These are phyloP conservation scores for Clonostachys rhizophaga DNA, from an alignment of 2,329 filamentous ascomycete species.

Conservation along the genomic window DNA sequence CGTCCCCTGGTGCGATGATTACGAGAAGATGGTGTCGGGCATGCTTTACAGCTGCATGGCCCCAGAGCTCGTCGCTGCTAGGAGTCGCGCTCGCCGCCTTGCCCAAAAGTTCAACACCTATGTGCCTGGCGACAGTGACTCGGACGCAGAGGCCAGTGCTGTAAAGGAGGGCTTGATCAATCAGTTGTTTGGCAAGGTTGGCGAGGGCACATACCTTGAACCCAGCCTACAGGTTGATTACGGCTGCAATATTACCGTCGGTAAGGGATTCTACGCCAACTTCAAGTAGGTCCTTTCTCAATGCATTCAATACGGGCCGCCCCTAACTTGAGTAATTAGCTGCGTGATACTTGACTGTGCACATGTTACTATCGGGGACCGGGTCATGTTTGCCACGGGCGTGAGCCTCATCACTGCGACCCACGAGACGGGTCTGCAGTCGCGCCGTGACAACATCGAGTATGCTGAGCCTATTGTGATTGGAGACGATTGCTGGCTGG, in stretches of 20 bases:
- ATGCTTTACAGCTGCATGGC: conserved; percentile 50
- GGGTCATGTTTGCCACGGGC: conserved; percentile 68
- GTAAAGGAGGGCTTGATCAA: conserved; percentile 28
- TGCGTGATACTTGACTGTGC: conserved; percentile 69
- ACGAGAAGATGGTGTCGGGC: conserved; percentile 61
- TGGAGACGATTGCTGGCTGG: conserved; percentile 52
- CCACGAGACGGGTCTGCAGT: conserved; percentile 61
- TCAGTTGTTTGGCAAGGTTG: conserved; percentile 43
- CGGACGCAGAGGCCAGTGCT: conserved; percentile 35
- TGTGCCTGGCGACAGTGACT: conserved; percentile 33
- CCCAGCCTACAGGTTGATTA: conserved; percentile 57
- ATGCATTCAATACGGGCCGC: not conserved
- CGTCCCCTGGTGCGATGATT: conserved; percentile 54
- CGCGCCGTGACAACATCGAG: conserved; percentile 39
- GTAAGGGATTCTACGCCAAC: conserved; percentile 53
- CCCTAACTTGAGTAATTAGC: conserved; percentile 14
- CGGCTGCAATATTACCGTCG: conserved; percentile 55
- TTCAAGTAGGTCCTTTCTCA: conserved; percentile 22
- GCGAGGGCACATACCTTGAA: conserved; percentile 48
- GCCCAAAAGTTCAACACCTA: conserved; percentile 55
- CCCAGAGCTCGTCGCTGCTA: conserved; percentile 41
- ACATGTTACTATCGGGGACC: conserved; percentile 62
- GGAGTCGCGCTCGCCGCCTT: conserved; percentile 49
- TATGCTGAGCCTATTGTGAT: conserved; percentile 41
- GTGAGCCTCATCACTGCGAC: conserved; percentile 67